phyloP scores from a whole-genome alignment of 2,329 filamentous ascomycete genomes.

The Biscogniauxia mediterranea region DNA sequence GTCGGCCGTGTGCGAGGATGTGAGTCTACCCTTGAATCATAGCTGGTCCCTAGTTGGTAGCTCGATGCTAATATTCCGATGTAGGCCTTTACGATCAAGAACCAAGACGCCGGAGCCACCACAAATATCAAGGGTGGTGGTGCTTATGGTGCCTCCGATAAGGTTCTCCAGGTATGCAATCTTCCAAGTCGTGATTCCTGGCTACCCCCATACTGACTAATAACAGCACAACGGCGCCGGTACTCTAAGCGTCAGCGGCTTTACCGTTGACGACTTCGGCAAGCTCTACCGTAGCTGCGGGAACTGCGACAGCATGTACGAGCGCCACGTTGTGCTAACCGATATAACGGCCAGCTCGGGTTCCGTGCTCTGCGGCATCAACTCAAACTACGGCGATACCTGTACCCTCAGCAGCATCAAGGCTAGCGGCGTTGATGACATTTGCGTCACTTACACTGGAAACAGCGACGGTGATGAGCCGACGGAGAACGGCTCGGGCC shows the following conservation, averaged over 20 bases:
- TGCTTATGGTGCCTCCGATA: slow-evolving; percentile 41
- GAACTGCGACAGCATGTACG: slow-evolving; percentile 37
- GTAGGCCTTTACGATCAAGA: not conserved
- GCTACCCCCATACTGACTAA: not conserved
- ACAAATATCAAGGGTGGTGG: slow-evolving; percentile 43
- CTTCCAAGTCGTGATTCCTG: slow-evolving; percentile 18
- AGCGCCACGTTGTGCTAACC: slow-evolving; percentile 38
- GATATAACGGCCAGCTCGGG: slow-evolving; percentile 43
- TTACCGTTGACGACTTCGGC: slow-evolving; percentile 42
- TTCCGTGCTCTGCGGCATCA: slow-evolving; percentile 43
- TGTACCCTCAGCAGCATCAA: not conserved
- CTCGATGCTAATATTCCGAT: not conserved
- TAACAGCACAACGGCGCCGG: slow-evolving; percentile 36
- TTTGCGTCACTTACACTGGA: slow-evolving; percentile 14
- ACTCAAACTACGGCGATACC: slow-evolving; percentile 45
- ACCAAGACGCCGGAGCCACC: slow-evolving; percentile 20
- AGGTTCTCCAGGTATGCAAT: slow-evolving; percentile 36
- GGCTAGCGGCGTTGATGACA: slow-evolving; percentile 5
- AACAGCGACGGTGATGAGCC: slow-evolving; percentile 13
- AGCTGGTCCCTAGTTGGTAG: not conserved
- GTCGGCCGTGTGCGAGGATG: slow-evolving; percentile 46
- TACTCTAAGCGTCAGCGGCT: slow-evolving; percentile 39
- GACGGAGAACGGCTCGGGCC: slow-evolving; percentile 6
- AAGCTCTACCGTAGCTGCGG: slow-evolving; percentile 51
- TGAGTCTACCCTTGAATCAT: slow-evolving; percentile 12